Conservation (phyloP, 129 eudicot species). For the carrot (Daucus carota) region DNA sequence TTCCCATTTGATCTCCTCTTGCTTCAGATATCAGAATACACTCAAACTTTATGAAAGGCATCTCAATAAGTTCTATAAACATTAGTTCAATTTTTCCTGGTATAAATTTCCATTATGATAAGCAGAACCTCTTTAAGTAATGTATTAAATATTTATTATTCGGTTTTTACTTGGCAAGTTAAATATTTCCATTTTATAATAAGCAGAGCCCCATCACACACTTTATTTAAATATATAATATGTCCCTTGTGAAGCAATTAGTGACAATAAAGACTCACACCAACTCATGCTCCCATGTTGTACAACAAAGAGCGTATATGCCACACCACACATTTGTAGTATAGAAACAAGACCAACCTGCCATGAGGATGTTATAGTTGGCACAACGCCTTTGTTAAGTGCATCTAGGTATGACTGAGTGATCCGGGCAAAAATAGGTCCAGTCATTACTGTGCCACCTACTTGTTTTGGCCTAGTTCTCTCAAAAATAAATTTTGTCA, state of each 20-base stretch:
- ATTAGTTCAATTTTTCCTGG: too few relatives aligned
- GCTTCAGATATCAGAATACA: too few relatives aligned
- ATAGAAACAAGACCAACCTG: conserved; percentile 48
- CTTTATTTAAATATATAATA: background rate
- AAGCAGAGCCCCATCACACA: background rate
- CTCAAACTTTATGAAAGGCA: too few relatives aligned
- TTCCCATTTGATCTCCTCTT: too few relatives aligned
- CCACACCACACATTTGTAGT: background rate
- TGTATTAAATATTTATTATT: too few relatives aligned
- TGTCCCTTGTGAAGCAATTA: background rate
- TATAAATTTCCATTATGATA: background rate
- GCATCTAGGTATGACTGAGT: conserved; percentile 98
- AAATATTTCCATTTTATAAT: too few relatives aligned
- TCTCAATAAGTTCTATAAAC: too few relatives aligned
- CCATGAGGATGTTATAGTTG: conserved; percentile 98
- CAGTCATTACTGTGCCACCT: conserved; percentile 89
- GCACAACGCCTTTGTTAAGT: conserved; percentile 95
- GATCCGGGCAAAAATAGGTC: conserved; percentile 89
- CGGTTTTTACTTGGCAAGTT: too few relatives aligned
- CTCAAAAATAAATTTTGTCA: conserved; percentile 90
- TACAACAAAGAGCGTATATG: background rate
- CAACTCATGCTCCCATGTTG: background rate
- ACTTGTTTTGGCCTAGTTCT: conserved; percentile 94
- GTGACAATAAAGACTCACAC: background rate
- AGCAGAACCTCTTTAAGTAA: background rate